These are phyloP conservation scores for Sarcomyxa edulis DNA, from an alignment of 768 basidiomycete species.

Conservation along the genomic window DNA sequence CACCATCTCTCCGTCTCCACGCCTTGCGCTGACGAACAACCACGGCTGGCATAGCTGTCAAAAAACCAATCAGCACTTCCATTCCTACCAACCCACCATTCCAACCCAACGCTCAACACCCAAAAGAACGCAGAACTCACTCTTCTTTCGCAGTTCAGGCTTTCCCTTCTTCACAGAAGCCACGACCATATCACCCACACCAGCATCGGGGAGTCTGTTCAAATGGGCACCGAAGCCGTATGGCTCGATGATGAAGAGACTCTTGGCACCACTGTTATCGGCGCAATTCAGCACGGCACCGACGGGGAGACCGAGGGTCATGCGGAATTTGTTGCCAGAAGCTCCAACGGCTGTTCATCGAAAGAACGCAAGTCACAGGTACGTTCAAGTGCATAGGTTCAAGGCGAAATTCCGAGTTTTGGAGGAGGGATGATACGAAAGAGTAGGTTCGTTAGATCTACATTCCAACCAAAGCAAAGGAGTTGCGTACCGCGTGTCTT, in stretches of 20 bases:
- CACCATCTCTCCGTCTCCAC: slow-evolving; percentile 97
- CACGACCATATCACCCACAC: slow-evolving; percentile 93
- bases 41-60: slow-evolving; percentile 92
- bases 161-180: slow-evolving; percentile 99
- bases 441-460: too few relatives aligned
- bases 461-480: too few relatives aligned
- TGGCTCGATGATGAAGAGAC: slow-evolving; percentile 90
- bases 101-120: neutral
- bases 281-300: slow-evolving; percentile 96
- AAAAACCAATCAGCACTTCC: neutral
- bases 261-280: slow-evolving; percentile 99
- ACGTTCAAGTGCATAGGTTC: too few relatives aligned
- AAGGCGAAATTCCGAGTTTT: too few relatives aligned
- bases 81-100: too few relatives aligned
- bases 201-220: slow-evolving; percentile 95
- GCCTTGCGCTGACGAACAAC: slow-evolving; percentile 97
- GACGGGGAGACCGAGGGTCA: slow-evolving; percentile 91
- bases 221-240: slow-evolving; percentile 94
- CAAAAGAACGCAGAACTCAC: slow-evolving; percentile 41
- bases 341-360: slow-evolving; percentile 50
- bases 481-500: too few relatives aligned
- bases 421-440: too few relatives aligned
- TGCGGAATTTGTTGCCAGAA: slow-evolving; percentile 93
- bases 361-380: too few relatives aligned
- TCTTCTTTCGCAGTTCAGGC: slow-evolving; percentile 99